These are phyloP conservation scores for Metschnikowia sp. DNA, from an alignment of 805 yeast genomes.

Conservation along the genomic window DNA sequence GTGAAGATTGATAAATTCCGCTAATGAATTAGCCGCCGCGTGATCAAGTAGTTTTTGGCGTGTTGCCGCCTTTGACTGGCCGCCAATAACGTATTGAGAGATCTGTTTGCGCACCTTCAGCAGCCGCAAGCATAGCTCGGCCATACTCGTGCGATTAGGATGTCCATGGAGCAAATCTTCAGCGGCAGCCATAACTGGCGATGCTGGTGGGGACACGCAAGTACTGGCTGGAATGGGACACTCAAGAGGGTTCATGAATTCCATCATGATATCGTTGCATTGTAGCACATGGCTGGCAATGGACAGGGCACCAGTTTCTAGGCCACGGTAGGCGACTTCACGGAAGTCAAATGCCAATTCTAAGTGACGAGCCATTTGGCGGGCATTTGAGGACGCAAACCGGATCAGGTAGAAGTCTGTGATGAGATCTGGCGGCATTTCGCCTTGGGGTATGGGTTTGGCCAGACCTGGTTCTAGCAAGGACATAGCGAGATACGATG, in stretches of 20 bases:
- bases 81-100: neutral
- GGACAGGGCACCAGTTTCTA: slow-evolving; percentile 63
- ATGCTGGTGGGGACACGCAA: slow-evolving; percentile 1
- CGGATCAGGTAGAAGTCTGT: slow-evolving; percentile 58
- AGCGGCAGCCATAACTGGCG: slow-evolving; percentile 3
- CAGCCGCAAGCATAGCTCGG: slow-evolving; percentile 3
- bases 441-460: slow-evolving; percentile 29
- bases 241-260: slow-evolving; percentile 41
- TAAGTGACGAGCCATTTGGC: slow-evolving; percentile 55
- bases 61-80: neutral
- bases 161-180: slow-evolving; percentile 4
- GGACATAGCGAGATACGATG: slow-evolving; percentile 4
- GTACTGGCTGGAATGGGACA: slow-evolving; percentile 13
- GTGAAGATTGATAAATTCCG: slow-evolving; percentile 41
- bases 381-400: slow-evolving; percentile 72
- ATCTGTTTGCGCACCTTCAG: slow-evolving; percentile 1
- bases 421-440: neutral
- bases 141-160: neutral
- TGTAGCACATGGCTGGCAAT: slow-evolving; percentile 57
- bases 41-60: slow-evolving; percentile 10
- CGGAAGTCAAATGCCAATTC: slow-evolving; percentile 59
- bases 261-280: slow-evolving; percentile 53
- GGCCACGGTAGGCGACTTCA: slow-evolving; percentile 58
- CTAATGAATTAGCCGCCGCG: slow-evolving; percentile 13
- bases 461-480: slow-evolving; percentile 3